A percentile compares a stretch with the other conserved stretches of the same genome.
Conservation (phyloP, 2,329 filamentous ascomycete genomes). For the Trichoderma afroharzianum region DNA sequence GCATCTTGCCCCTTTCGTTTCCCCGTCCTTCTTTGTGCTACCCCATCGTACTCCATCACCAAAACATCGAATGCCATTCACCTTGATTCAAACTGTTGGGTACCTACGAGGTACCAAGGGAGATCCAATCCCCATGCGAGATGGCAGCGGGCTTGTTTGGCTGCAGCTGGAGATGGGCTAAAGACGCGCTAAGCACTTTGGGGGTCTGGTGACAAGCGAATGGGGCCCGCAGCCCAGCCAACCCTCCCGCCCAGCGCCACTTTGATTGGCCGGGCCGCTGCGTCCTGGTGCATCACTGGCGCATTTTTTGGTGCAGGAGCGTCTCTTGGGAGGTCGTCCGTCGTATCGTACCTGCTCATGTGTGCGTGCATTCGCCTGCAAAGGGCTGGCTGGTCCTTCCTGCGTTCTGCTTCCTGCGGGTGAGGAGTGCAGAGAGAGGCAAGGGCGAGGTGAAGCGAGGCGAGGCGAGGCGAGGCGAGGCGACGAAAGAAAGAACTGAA, state of each 20-base stretch:
- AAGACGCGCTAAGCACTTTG: not conserved
- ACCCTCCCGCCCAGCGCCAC: not conserved
- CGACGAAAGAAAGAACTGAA: not conserved
- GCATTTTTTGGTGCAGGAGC: not conserved
- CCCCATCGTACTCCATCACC: not conserved
- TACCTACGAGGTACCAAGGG: not conserved
- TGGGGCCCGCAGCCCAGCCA: constrained; percentile 8
- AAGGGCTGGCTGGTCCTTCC: not conserved
- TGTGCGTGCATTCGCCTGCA: not conserved
- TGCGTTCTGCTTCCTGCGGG: not conserved
- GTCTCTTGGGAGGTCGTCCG: not conserved
- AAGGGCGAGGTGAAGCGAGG: not conserved
- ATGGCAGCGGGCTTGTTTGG: not conserved
- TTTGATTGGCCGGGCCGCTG: constrained; percentile 5
- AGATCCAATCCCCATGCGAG: constrained; percentile 1
- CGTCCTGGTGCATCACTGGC: not conserved
- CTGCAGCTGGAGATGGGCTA: not conserved
- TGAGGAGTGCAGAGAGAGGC: not conserved
- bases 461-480: not conserved
- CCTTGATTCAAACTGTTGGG: not conserved
- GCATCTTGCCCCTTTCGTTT: not conserved
- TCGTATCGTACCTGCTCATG: constrained; percentile 5
- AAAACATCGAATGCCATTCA: not conserved
- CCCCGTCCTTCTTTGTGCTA: not conserved
- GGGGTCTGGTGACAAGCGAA: constrained; percentile 17